phyloP scores from a whole-genome alignment of 2,329 filamentous ascomycete genomes.

The Truncatella angustata region DNA sequence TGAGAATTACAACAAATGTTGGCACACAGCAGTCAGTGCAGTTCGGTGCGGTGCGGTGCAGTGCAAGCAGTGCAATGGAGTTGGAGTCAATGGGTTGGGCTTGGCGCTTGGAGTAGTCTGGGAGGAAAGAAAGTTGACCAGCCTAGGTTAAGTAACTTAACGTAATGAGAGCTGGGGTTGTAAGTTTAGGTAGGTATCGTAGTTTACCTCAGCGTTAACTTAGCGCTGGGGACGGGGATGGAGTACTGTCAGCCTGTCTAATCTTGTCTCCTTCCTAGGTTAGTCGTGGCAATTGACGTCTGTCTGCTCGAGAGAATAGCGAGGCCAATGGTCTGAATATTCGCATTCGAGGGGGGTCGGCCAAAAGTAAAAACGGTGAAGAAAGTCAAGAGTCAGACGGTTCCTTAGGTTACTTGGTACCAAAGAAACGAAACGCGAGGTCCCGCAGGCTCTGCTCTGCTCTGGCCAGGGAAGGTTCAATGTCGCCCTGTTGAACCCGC shows the following conservation, averaged over 20 bases:
- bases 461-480: slow-evolving; percentile 3
- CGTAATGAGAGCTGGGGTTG: no score
- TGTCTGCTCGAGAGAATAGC: background rate
- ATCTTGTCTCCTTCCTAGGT: no score
- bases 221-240: background rate
- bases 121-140: background rate
- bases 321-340: no score
- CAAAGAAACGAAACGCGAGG: background rate
- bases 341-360: slow-evolving; percentile 1
- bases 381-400: background rate
- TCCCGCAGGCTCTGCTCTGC: background rate
- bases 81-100: no score
- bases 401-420: background rate
- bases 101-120: background rate
- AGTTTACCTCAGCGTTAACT: no score
- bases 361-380: slow-evolving; percentile 1
- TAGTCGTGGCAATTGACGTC: background rate
- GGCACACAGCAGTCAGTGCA: no score
- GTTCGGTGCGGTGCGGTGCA: no score
- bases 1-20: no score
- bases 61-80: background rate
- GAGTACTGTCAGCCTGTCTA: background rate
- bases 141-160: no score
- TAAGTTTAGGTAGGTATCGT: background rate
- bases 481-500: slow-evolving; percentile 3